Evolutionary conservation across 495 filamentous ascomycete species (phyloP), one percentile per base, ranked within the genome.

Genomic region (Lasiosphaeriaceae sp.): DNA sequence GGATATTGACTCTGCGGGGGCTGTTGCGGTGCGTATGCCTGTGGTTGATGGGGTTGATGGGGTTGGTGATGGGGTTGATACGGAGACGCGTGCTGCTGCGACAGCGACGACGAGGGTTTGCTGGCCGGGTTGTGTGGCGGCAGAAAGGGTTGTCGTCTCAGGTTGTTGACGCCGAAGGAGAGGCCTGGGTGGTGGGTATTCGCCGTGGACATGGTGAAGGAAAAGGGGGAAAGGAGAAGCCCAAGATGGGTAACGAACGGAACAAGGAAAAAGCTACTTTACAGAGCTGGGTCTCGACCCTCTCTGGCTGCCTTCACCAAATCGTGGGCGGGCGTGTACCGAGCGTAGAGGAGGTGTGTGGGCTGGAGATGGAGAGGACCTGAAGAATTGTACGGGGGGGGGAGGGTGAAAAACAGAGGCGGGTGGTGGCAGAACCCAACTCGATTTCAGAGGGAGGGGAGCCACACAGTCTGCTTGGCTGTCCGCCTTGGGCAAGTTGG

Each of bases 101-200:
- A 59, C 26, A 74, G 71, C 47, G 74, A 69, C 29, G 73, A 70
- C 50, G 75, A 71, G 20, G 74, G 70, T 67, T 77, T 77, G 53
- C 68, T 71, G 67, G 71, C 52, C 59, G 75, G 48, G 58, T 72
- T 60, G 58, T 61, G 76, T 23, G 72, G 66, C 41, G 71, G 65
- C 56, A 63, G 66, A 55, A 63, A 71, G 47, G 52, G 57, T 5
- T 14, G 14, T 46, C 61, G 66, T 23, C 66, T 57, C 46, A 62
- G 19, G 54, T 24, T 29, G 50, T 35, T 34, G 41, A 69, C 50
- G 44, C 47, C 52, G 24, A 61, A 66, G 21, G 65, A 61, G 20
- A 72, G 63, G 41, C 69, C 63, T 19, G 67, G 57, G 59, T 72
- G 57, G 59, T 72, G 66, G 31, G 59, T 34, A 45, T 64, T 70